Evolutionary conservation across 2,329 filamentous ascomycete genomes (phyloP).

Genomic region (Onygenales sp.): DNA sequence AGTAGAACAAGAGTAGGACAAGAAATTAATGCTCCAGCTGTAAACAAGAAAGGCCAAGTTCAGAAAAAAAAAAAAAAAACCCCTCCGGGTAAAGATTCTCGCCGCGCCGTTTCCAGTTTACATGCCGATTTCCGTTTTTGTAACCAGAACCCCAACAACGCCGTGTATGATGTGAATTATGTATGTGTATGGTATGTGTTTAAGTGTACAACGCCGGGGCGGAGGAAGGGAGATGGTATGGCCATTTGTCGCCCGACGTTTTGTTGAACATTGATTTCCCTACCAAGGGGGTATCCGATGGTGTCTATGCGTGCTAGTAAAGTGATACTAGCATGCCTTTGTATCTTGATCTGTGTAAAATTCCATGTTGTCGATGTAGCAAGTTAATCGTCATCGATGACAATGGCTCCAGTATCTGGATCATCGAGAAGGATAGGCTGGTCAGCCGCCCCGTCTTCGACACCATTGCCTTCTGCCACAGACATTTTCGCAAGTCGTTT

Average conservation of each 20-base stretch:
- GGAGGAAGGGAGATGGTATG: not conserved
- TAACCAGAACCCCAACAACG: not conserved
- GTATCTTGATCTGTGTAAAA: not conserved
- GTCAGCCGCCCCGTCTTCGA: constrained; percentile 1
- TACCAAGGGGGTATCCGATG: too few species aligned
- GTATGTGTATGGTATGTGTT: not conserved
- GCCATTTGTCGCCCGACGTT: too few species aligned
- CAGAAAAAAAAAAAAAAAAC: not conserved
- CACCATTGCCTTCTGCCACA: constrained; percentile 31
- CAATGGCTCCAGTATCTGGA: constrained; percentile 49
- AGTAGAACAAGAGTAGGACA: not conserved
- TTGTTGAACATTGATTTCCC: too few species aligned
- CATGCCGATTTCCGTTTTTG: not conserved
- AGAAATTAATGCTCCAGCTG: not conserved
- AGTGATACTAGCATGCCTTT: not conserved
- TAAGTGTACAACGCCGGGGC: not conserved
- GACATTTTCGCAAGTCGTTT: constrained; percentile 27
- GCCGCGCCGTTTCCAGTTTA: not conserved
- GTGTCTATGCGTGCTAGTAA: not conserved
- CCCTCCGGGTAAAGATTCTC: not conserved
- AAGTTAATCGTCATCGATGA: constrained; percentile 45
- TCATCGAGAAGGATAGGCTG: constrained; percentile 41
- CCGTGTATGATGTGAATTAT: not conserved
- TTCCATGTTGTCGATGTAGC: not conserved
- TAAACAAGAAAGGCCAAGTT: not conserved